A percentile compares a stretch with the other conserved stretches of the same genome.
Conservation (phyloP, 805 yeast species). For the Starmerella davenportii region DNA sequence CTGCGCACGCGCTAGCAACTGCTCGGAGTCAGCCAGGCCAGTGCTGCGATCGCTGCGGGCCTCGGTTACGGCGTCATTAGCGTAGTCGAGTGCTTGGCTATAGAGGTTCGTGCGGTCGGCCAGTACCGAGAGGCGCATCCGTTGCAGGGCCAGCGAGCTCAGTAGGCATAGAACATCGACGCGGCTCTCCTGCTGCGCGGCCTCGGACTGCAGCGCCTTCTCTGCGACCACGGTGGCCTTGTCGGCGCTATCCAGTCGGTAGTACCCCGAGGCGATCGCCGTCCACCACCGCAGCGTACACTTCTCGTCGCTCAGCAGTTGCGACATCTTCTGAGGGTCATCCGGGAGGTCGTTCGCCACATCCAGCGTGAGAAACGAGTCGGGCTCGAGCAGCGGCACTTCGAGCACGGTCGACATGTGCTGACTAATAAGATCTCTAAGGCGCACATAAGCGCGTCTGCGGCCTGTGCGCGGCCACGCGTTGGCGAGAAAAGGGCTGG, state of each 20-base stretch:
- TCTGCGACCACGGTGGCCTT: slow-evolving; percentile 49
- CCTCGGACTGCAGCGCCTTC: slow-evolving; percentile 33
- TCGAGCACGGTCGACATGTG: slow-evolving; percentile 24
- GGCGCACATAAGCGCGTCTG: too few relatives aligned
- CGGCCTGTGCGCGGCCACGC: too few relatives aligned
- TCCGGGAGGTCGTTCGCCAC: slow-evolving; percentile 69
- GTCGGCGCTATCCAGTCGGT: slow-evolving; percentile 36
- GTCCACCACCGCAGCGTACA: slow-evolving; percentile 69
- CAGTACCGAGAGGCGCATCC: slow-evolving; percentile 21
- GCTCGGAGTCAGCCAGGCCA: slow-evolving; percentile 22
- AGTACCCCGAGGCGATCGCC: slow-evolving; percentile 66
- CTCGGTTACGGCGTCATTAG: slow-evolving; percentile 29
- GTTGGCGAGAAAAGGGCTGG: too few relatives aligned
- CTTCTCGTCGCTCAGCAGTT: slow-evolving; percentile 61
- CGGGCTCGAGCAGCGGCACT: slow-evolving; percentile 59
- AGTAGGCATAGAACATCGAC: slow-evolving; percentile 41
- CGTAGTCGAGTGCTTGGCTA: slow-evolving; percentile 28
- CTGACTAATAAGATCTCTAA: neutral
- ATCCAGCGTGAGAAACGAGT: slow-evolving; percentile 75
- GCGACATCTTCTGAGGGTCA: slow-evolving; percentile 68
- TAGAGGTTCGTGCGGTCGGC: slow-evolving; percentile 17
- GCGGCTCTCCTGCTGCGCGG: slow-evolving; percentile 26
- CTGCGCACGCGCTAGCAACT: slow-evolving; percentile 27
- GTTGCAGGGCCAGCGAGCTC: slow-evolving; percentile 45
- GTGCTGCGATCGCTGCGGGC: slow-evolving; percentile 9